Base-by-base conservation (phyloP, 2,329 filamentous ascomycete genomes). In the Emmonsiellopsis sp. region DNA sequence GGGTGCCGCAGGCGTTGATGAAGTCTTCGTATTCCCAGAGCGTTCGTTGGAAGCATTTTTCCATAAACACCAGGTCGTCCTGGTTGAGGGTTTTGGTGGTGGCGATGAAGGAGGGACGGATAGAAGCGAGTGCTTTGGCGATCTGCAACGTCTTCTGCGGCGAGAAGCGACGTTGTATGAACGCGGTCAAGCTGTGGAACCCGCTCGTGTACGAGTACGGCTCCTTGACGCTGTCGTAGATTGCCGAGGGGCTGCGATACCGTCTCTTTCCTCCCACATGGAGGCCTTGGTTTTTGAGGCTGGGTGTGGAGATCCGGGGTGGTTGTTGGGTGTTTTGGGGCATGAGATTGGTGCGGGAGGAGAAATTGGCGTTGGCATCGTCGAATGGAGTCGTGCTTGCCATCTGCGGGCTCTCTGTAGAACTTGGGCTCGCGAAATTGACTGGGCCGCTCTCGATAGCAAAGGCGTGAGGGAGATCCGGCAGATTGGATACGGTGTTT, bases 61-160 rank as follows among this genome's bases (percentile, higher is more conserved):
- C 93, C 87, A 95, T 95, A 68, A 97, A 96, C 21, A 98, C 84
- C 32, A 97, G 76, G 68, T 98, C 93, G 63, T 93, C 86, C 14
- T 85, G 78, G 58, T 89, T 91, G 56, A 97, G 75, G n/a, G 88
- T 90, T 63, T 88, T 87, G 17, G 88, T 95, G 57, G 89, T 94
- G 9, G 90, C 85, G 58, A 97, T 92, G 66, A 98, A 93, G 0
- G 90, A 93, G 1, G 93, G 92, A 6, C 93, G 85, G 61, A 96
- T 95, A 44, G 87, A 89, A 6, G 88, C 86, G 51, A 98, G 79
- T 0, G 91, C 86, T 71, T 91, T 88, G 55, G 89, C 90, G 59
- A 96, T 95, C 54, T 85, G 83, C 27, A 92, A 71, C 0, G 86
- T 85, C 70, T 91, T 91, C 58, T 83, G 84, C 10, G 84, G 77